Evolutionary conservation across 2,329 filamentous ascomycete species (phyloP), one percentile per base, ranked within the genome.

Genomic region (Hypoxylon sp.): DNA sequence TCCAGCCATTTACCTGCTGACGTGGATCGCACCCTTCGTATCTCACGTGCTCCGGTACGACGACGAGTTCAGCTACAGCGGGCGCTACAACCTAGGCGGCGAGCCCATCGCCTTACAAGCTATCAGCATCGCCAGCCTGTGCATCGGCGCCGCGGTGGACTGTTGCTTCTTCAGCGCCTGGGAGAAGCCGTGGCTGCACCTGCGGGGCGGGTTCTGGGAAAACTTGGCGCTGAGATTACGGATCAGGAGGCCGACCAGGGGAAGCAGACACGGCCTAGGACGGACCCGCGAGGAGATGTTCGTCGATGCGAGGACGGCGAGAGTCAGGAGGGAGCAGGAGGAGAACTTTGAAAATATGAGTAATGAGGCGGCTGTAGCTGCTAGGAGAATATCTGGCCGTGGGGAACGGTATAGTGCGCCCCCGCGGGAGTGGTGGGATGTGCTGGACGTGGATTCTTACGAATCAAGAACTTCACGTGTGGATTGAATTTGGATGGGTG

Each of bases 1-100:
- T 77, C 92, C 92, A 0, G 77, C 91, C 17, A 86, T 92, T 3
- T 94, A 95, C 78, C 83, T 92, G 19, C 78, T 88, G 3, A 87
- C 93, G 71, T 95, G 92, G 92, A 80, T 91, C 3, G 80, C 92
- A 6, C 92, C 92, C 0, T 92, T 94, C 72, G 80, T 90, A 1
- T 83, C 84, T 1, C 90, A 94, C 76, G 83, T 89, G 54, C 79
- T 90, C 54, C 84, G 84, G 58, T 92, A 90, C 78, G 82, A 83
- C 68, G 76, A 78, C 61, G 31, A 42, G 0, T 58, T 61, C 53
- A 19, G 24, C 13, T 44, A 63, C 35, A 6, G 33, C 5, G 14
- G 17, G n/a, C 31, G n/a, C 19, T n/a, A 22, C 31, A 37, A 19
- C 19, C 11, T 13, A 2, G 17, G 29, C 29, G 42, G 42, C 29